A percentile compares a stretch with the other conserved stretches of the same genome.
Evolutionary conservation across 2,329 filamentous ascomycete genomes (phyloP).

Genomic region (Alternaria infectoria): DNA sequence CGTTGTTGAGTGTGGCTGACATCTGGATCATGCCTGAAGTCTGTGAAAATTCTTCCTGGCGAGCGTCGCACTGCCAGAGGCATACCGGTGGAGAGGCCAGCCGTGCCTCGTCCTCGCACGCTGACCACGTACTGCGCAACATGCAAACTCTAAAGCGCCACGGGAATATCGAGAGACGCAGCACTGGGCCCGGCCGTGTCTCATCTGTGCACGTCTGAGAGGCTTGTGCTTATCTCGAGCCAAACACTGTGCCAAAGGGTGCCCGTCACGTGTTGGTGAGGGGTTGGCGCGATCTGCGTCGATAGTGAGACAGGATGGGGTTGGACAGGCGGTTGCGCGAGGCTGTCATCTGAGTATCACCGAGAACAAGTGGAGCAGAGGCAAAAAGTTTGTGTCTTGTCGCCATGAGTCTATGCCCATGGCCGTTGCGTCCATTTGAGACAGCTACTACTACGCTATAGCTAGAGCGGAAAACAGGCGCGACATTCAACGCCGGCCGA

Average conservation of each 20-base stretch:
- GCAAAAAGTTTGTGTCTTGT: conserved; percentile 9
- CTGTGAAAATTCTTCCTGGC: conserved; percentile 32
- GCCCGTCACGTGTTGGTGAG: conserved; percentile 12
- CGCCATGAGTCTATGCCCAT: conserved; percentile 26
- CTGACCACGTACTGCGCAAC: conserved; percentile 11
- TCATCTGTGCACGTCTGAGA: conserved; percentile 6
- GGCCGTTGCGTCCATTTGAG: conserved; percentile 27
- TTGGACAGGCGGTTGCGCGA: conserved; percentile 16
- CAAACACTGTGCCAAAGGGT: not conserved
- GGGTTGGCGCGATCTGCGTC: conserved; percentile 16
- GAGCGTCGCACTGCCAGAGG: conserved; percentile 14
- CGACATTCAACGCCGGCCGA: conserved; percentile 21
- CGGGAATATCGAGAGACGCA: not conserved
- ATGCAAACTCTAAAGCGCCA: conserved; percentile 18
- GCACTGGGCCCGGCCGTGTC: conserved; percentile 18
- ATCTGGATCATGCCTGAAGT: conserved; percentile 20
- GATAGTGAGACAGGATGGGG: conserved; percentile 15
- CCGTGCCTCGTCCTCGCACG: conserved; percentile 14
- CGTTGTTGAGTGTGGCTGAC: conserved; percentile 13
- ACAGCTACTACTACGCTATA: conserved; percentile 23
- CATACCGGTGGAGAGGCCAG: conserved; percentile 14
- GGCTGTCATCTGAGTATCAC: conserved; percentile 19
- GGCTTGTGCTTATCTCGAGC: conserved; percentile 11
- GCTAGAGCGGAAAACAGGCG: conserved; percentile 26
- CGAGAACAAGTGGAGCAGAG: not conserved